Conservation (phyloP, 2,329 filamentous ascomycete species). For the Coniochaeta ligniaria region DNA sequence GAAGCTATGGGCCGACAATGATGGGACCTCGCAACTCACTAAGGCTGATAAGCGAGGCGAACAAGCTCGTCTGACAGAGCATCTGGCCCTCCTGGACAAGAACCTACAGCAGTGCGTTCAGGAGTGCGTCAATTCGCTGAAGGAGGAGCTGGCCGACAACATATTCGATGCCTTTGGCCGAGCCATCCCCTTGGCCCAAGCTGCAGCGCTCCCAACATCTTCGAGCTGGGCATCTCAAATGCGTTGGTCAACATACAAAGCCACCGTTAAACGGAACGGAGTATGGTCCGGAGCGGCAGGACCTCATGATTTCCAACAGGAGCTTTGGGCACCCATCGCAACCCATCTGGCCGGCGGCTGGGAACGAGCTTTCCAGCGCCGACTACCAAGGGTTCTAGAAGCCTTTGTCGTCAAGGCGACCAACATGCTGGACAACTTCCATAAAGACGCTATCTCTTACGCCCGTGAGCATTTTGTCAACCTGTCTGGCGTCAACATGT, state of each 20-base stretch:
- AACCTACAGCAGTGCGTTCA: constrained; percentile 10
- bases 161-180: constrained; percentile 15
- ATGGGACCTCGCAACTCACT: constrained; percentile 11
- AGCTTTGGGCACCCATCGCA: constrained; percentile 17
- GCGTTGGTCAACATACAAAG: constrained; percentile 18
- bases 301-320: constrained; percentile 16
- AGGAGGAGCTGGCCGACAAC: constrained; percentile 10
- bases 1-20: constrained; percentile 16
- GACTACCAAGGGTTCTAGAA: constrained; percentile 8
- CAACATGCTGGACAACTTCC: constrained; percentile 9
- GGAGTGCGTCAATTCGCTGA: constrained; percentile 9
- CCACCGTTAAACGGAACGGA: constrained; percentile 14
- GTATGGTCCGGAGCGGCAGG: constrained; percentile 11
- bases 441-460: constrained; percentile 6
- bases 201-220: constrained; percentile 11
- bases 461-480: constrained; percentile 7
- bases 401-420: constrained; percentile 4
- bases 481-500: constrained; percentile 9
- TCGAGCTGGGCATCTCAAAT: constrained; percentile 17
- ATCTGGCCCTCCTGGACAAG: constrained; percentile 11
- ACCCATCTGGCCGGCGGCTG: constrained; percentile 13
- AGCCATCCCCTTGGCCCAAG: constrained; percentile 11
- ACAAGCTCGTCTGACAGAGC: constrained; percentile 7
- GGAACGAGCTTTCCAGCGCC: constrained; percentile 19
- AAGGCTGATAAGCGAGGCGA: constrained; percentile 10